These are phyloP conservation scores for Lycium ferocissimum DNA, from an alignment of 257 asterid species.

Conservation along the genomic window DNA sequence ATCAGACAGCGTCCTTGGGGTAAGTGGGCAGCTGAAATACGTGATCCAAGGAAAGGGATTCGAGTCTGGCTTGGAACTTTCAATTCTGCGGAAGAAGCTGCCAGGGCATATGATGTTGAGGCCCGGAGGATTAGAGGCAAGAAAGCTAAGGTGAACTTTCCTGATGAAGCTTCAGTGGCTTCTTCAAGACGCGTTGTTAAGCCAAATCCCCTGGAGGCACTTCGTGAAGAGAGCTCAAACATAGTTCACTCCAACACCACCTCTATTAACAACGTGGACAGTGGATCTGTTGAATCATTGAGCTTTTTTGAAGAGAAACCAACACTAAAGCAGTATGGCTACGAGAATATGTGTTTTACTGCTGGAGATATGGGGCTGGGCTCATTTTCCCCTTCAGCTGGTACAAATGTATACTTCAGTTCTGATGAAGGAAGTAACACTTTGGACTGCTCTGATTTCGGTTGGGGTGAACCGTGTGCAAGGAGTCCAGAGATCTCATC, in stretches of 20 bases:
- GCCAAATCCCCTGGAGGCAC: constrained; percentile 41
- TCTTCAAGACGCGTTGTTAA: constrained; percentile 51
- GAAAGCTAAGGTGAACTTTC: constrained; percentile 95
- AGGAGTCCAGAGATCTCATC: constrained; percentile 84
- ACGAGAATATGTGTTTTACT: constrained; percentile 39
- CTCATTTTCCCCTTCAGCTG: constrained; percentile 51
- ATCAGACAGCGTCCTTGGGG: constrained; percentile 99
- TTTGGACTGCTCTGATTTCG: constrained; percentile 78
- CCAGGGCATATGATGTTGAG: constrained; percentile 91
- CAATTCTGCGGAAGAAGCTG: constrained; percentile 99
- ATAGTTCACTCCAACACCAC: constrained; percentile 27
- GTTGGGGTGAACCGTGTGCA: constrained; percentile 69
- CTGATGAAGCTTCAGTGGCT: constrained; percentile 58
- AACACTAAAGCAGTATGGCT: constrained; percentile 48
- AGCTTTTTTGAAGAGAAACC: constrained; percentile 72
- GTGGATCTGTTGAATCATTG: constrained; percentile 45
- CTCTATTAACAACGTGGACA: constrained; percentile 28
- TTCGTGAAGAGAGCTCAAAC: constrained; percentile 32
- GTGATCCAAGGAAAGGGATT: constrained; percentile 96
- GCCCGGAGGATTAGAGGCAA: constrained; percentile 93
- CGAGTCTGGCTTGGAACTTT: constrained; percentile 99
- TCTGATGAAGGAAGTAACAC: constrained; percentile 90
- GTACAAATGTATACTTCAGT: constrained; percentile 57
- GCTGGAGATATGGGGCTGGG: constrained; percentile 51
- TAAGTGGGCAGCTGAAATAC: constrained; percentile 99